These are phyloP conservation scores for Eutrema salsugineum DNA, from an alignment of 441 rosid species.

Conservation along the genomic window DNA sequence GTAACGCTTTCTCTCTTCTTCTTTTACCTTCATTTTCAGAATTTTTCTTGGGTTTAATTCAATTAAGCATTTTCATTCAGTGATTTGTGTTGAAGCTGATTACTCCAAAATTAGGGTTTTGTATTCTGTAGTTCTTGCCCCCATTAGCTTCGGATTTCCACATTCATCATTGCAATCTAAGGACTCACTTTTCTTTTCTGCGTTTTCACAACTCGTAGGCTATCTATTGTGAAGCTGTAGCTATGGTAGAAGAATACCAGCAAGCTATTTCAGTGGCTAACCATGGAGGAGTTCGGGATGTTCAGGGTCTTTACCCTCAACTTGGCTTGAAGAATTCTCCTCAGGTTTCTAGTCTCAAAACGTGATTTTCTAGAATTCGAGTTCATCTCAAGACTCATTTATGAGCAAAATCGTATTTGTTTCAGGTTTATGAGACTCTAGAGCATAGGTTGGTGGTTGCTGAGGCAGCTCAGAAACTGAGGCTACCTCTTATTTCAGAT, in stretches of 20 bases:
- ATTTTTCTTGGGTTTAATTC: not conserved
- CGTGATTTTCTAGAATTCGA: not conserved
- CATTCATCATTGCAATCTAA: not conserved
- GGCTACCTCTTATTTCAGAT: slow-evolving; percentile 89
- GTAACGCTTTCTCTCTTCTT: slow-evolving; percentile 30
- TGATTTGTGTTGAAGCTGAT: not conserved
- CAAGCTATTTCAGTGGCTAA: slow-evolving; percentile 70
- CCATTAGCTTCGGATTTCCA: not conserved
- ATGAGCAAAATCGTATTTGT: not conserved
- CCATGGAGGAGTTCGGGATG: slow-evolving; percentile 75
- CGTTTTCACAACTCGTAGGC: slow-evolving; percentile 41
- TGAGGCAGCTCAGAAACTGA: slow-evolving; percentile 95
- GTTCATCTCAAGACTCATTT: not conserved
- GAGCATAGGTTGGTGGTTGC: slow-evolving; percentile 91
- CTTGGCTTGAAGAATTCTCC: slow-evolving; percentile 71
- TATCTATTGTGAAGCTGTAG: slow-evolving; percentile 73
- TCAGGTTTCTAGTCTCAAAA: slow-evolving; percentile 45
- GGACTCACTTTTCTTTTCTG: not conserved
- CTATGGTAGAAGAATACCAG: slow-evolving; percentile 92
- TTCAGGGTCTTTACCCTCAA: slow-evolving; percentile 59
- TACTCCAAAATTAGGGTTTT: slow-evolving; percentile 7
- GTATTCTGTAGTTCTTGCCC: not conserved
- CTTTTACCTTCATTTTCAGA: not conserved
- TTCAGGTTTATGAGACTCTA: slow-evolving; percentile 77
- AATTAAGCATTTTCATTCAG: not conserved